Base-by-base conservation (phyloP, 176 grass and related monocot genomes). In the Otatea glauca region DNA sequence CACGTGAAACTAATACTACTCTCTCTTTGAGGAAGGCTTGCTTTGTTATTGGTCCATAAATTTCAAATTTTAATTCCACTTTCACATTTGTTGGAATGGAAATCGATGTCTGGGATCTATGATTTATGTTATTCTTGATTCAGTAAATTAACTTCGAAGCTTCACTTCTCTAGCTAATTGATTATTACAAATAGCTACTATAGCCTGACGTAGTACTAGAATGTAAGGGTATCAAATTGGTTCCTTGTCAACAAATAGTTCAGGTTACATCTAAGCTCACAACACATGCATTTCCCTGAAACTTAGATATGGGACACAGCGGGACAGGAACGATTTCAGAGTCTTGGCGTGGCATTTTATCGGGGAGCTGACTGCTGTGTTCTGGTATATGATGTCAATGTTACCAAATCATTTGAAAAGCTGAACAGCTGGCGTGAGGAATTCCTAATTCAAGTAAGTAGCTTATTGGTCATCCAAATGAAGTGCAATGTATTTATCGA, bases 261-360 rank as follows among this genome's bases (percentile, higher is more conserved):
- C 47, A 0, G 10, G 27, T 37, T 21, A 4, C 17, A 53, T 32
- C 56, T 60, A 65, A 21, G 5, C 82, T 82, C 45, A 73, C 29
- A 16, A 7, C 56, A 27, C 53, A 24, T 73, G 6, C 49, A 24
- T 88, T 75, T 74, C 0, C 3, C 32, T 81, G 75, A 81, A 81
- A 70, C 68, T 64, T 80, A 97, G 94, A 97, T 97, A 82, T 97
- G 94, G 94, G 94, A 97, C 76, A 97, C 94, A 1, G 94, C 94
- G 11, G 94, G 94, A 37, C 94, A 97, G 79, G 94, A 97, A 78
- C 86, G 94, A 63, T 94, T 97, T 88, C 94, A 97, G 77, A 97
- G 92, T 80, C 94, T 97, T 89, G 94, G 94, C 74, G 94, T 97
- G 24, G 94, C 94, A 45, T 97, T 97, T 84, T 97, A 97, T 56